phyloP scores from a whole-genome alignment of 2,329 filamentous ascomycete genomes.

The Diplodia intermedia region DNA sequence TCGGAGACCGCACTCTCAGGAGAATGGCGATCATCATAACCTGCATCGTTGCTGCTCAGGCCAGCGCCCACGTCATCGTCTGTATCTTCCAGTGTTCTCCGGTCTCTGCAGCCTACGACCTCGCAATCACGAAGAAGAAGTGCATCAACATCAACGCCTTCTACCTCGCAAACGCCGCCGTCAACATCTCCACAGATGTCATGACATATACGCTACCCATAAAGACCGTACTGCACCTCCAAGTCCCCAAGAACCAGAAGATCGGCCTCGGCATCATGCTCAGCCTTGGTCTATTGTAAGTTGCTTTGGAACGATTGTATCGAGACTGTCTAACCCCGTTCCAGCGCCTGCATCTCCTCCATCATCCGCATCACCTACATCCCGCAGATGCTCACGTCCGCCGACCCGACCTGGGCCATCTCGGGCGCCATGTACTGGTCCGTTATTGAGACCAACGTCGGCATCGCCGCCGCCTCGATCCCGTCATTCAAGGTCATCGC shows the following conservation, averaged over 20 bases:
- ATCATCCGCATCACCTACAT: constrained; percentile 32
- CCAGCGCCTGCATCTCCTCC: constrained; percentile 32
- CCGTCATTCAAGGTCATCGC: constrained; percentile 34
- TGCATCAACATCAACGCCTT: constrained; percentile 41
- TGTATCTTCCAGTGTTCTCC: constrained; percentile 39
- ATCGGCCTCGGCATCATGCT: constrained; percentile 38
- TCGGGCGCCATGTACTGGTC: constrained; percentile 32
- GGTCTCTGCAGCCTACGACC: constrained; percentile 38
- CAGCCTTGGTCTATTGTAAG: constrained; percentile 38
- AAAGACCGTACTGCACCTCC: constrained; percentile 37
- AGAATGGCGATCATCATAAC: constrained; percentile 51
- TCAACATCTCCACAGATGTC: constrained; percentile 38
- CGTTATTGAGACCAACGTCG: constrained; percentile 33
- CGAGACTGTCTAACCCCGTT: not conserved
- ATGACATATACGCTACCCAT: constrained; percentile 39
- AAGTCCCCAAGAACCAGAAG: constrained; percentile 36
- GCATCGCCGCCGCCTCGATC: constrained; percentile 32
- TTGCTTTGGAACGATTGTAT: not conserved
- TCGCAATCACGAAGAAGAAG: constrained; percentile 34
- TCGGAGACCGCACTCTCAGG: constrained; percentile 50
- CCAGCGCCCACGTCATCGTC: constrained; percentile 37
- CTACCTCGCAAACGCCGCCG: constrained; percentile 40
- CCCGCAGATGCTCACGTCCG: constrained; percentile 27
- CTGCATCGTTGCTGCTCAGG: constrained; percentile 47
- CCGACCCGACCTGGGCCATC: constrained; percentile 32